A percentile compares a stretch with the other conserved stretches of the same genome.
These are phyloP conservation scores for Puccinia novopanici DNA, from an alignment of 1,284 basidiomycete genomes.

Conservation along the genomic window DNA sequence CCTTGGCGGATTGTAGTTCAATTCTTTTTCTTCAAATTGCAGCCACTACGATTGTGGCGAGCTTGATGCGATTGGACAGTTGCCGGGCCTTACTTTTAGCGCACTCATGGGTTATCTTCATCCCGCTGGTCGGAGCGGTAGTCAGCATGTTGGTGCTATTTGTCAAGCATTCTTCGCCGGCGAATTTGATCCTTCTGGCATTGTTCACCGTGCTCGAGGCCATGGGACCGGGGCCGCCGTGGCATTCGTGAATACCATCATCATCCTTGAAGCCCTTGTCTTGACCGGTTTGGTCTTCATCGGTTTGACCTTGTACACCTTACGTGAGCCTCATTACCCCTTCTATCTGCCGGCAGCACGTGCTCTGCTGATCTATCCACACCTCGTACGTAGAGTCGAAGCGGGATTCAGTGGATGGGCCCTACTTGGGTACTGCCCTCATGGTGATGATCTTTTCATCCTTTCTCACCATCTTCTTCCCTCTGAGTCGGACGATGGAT, in stretches of 20 bases:
- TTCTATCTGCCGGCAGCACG: background rate
- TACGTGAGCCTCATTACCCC: conserved; percentile 24
- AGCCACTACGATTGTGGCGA: conserved; percentile 31
- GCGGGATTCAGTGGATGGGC: conserved; percentile 45
- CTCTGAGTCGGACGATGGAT: conserved; percentile 47
- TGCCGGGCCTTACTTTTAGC: conserved; percentile 24
- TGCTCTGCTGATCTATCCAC: background rate
- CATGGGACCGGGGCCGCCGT: conserved; percentile 43
- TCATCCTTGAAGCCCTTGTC: conserved; percentile 39
- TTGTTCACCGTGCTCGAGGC: conserved; percentile 47
- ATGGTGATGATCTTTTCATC: conserved; percentile 50
- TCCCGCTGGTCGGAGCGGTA: conserved; percentile 37
- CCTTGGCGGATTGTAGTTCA: conserved; percentile 6
- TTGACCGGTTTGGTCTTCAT: conserved; percentile 47
- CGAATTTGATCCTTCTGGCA: conserved; percentile 37
- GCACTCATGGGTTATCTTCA: conserved; percentile 47
- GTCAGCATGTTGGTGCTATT: conserved; percentile 41
- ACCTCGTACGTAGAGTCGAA: conserved; percentile 28
- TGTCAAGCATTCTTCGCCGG: conserved; percentile 44
- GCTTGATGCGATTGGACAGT: conserved; percentile 34
- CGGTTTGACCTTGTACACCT: conserved; percentile 40
- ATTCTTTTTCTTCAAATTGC: conserved; percentile 50
- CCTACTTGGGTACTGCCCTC: conserved; percentile 41
- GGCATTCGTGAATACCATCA: conserved; percentile 46
- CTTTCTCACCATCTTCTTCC: conserved; percentile 48